Percentiles rank a stretch among this genome's conserved stretches.
Conservation (phyloP, 768 basidiomycete species). For the Lyophyllum atratum region DNA sequence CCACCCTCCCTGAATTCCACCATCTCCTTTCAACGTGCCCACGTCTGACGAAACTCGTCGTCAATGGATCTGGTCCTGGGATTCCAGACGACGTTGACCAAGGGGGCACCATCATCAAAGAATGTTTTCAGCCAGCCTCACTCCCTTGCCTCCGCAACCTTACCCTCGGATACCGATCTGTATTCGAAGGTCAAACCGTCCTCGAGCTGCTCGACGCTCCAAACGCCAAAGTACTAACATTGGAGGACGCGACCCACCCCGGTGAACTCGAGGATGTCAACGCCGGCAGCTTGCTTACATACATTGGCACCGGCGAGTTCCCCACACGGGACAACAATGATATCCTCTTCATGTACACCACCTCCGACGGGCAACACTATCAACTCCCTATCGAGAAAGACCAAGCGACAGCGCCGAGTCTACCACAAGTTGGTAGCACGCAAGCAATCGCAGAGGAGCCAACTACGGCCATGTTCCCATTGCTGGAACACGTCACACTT, state of each 20-base stretch:
- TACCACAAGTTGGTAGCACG: neutral
- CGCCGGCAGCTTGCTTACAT: conserved; percentile 37
- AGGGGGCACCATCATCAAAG: conserved; percentile 11
- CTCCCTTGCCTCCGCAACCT: conserved; percentile 42
- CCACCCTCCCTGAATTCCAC: conserved; percentile 44
- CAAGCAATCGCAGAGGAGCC: conserved; percentile 10
- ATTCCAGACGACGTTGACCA: conserved; percentile 28
- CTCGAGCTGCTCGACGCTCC: conserved; percentile 45
- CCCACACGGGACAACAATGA: conserved; percentile 16
- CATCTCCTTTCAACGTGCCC: conserved; percentile 42
- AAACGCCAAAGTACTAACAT: conserved; percentile 32
- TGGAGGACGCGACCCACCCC: conserved; percentile 49
- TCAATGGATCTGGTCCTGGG: conserved; percentile 51
- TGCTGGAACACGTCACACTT: conserved; percentile 36
- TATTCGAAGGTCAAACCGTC: conserved; percentile 36
- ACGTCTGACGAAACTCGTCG: conserved; percentile 40
- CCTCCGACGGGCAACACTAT: conserved; percentile 1
- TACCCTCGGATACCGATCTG: conserved; percentile 45
- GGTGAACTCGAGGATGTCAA: conserved; percentile 42
- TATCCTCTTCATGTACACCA: conserved; percentile 12
- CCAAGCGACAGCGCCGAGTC: neutral
- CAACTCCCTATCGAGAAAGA: conserved; percentile 3
- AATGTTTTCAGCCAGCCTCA: conserved; percentile 30
- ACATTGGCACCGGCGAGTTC: conserved; percentile 35
- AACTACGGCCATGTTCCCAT: conserved; percentile 22